Percentiles rank a stretch among this genome's conserved stretches.
These are phyloP conservation scores for Ophiocytium majus DNA, from an alignment of 352 stramenopile species.

Conservation along the genomic window DNA sequence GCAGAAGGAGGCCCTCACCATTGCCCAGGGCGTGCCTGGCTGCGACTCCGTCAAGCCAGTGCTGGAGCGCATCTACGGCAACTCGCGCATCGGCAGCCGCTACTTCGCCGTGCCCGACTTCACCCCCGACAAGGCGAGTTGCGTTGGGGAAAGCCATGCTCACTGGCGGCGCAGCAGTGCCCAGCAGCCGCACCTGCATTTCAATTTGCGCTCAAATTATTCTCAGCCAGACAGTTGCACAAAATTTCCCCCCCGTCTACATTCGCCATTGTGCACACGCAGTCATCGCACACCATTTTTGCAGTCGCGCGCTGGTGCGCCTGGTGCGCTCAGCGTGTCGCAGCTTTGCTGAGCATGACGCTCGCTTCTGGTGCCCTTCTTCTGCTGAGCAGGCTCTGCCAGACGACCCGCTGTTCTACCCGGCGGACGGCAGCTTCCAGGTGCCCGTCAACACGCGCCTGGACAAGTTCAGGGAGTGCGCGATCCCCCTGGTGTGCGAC, in stretches of 20 bases:
- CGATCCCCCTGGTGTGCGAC: conserved; percentile 58
- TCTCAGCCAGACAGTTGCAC: too few relatives aligned
- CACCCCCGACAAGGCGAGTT: conserved; percentile 39
- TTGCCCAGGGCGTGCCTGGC: conserved; percentile 51
- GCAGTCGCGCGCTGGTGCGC: too few relatives aligned
- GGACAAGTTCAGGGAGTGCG: conserved; percentile 60
- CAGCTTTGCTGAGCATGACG: too few relatives aligned
- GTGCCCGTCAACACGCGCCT: conserved; percentile 55
- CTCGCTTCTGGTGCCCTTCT: neutral
- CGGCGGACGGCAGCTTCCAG: conserved; percentile 50
- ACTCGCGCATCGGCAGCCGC: conserved; percentile 57
- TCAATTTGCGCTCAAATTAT: too few relatives aligned
- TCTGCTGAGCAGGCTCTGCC: conserved; percentile 24
- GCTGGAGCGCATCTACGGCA: conserved; percentile 60
- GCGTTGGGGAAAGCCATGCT: too few relatives aligned
- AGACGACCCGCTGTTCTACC: conserved; percentile 57
- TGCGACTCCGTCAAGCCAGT: conserved; percentile 54
- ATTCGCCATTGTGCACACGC: too few relatives aligned
- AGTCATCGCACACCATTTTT: too few relatives aligned
- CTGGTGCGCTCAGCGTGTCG: too few relatives aligned
- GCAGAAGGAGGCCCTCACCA: conserved; percentile 29
- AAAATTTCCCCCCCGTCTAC: too few relatives aligned
- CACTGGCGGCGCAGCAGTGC: too few relatives aligned
- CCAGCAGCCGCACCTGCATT: too few relatives aligned
- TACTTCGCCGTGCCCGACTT: conserved; percentile 62